A percentile compares a stretch with the other conserved stretches of the same genome.
Conservation (phyloP, 2,329 filamentous ascomycete species). For the Diaporthe ampelina region DNA sequence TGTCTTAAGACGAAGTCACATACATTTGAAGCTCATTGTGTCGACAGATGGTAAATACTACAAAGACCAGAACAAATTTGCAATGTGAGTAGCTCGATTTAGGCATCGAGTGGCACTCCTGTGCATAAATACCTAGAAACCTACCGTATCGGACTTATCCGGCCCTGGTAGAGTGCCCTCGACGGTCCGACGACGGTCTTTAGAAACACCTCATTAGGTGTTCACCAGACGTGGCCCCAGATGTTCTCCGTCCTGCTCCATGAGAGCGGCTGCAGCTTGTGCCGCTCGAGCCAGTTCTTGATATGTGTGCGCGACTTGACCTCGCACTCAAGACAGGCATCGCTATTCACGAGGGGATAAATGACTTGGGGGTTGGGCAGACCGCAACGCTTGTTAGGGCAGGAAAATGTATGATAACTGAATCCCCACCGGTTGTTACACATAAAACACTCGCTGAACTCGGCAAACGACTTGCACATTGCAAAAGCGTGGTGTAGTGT, state of each 20-base stretch:
- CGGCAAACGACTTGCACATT: constrained; percentile 19
- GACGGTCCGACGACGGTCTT: background rate
- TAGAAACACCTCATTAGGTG: background rate
- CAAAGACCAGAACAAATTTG: too few relatives aligned
- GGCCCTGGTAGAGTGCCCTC: background rate
- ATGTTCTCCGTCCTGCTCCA: background rate
- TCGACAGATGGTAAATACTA: background rate
- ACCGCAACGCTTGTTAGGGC: constrained; percentile 10
- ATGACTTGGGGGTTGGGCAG: background rate
- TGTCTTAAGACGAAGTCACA: background rate
- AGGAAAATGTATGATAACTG: background rate
- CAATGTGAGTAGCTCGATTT: background rate
- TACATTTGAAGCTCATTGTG: background rate
- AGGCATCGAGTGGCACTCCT: too few relatives aligned
- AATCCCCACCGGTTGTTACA: constrained; percentile 27
- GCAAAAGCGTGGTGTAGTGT: background rate
- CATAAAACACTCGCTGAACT: background rate
- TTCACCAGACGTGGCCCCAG: constrained; percentile 4
- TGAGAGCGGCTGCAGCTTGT: constrained; percentile 22
- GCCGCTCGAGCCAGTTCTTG: background rate
- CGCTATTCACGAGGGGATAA: constrained; percentile 10
- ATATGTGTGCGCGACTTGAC: background rate
- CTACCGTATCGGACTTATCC: background rate
- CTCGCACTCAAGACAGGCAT: constrained; percentile 13
- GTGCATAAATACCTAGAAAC: background rate